A percentile compares a stretch with the other conserved stretches of the same genome.
Conservation (phyloP, 1,139 yeast species). For the Saccharomyces uvarum region DNA sequence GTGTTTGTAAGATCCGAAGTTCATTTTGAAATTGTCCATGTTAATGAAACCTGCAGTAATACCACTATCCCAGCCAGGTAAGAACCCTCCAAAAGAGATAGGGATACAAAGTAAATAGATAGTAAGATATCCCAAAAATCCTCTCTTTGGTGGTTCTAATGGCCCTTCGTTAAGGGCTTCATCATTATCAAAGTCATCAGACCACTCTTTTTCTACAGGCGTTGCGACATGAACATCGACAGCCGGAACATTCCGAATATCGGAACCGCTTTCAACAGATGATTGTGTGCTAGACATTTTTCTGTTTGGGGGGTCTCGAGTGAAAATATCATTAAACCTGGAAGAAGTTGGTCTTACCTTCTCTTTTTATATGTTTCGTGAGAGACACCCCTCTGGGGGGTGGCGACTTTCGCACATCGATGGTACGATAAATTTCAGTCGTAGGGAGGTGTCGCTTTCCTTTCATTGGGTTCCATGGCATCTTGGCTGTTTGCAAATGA, state of each 20-base stretch:
- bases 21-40: conserved; percentile 49
- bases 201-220: background rate
- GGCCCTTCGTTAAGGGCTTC: background rate
- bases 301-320: background rate
- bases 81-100: background rate
- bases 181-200: background rate
- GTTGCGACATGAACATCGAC: background rate
- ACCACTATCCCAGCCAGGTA: conserved; percentile 61
- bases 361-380: background rate
- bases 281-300: background rate
- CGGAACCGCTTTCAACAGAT: background rate
- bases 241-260: background rate
- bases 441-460: background rate
- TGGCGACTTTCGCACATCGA: background rate
- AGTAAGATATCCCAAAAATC: background rate
- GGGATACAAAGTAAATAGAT: background rate
- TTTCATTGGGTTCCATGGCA: background rate
- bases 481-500: no score
- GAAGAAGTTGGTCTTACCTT: background rate
- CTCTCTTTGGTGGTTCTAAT: background rate
- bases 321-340: background rate
- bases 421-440: background rate
- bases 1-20: conserved; percentile 40
- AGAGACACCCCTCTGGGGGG: background rate
- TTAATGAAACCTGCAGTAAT: conserved; percentile 67